A percentile compares a stretch with the other conserved stretches of the same genome.
Evolutionary conservation across 78 protist genomes (phyloP).

Genomic region (Chrysochromulina parva): DNA sequence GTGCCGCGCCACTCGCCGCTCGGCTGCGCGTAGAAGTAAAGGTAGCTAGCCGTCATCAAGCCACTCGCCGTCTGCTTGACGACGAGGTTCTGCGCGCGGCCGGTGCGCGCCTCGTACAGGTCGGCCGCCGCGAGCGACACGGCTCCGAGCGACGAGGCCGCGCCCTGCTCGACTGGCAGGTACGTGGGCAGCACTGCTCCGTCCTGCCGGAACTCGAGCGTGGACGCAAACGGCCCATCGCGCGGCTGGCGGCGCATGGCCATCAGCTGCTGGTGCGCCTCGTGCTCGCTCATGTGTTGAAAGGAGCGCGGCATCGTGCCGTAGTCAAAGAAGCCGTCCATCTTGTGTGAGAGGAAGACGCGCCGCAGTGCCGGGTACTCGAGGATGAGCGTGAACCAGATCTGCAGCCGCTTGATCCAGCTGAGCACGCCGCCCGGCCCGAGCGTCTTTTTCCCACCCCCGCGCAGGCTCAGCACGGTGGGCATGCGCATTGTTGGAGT

Average conservation of each 20-base stretch:
- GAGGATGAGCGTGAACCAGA: neutral
- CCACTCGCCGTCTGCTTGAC: neutral
- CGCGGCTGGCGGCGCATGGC: neutral
- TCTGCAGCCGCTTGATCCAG: no score
- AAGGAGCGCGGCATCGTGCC: neutral
- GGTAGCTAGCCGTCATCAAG: neutral
- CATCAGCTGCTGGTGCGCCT: neutral
- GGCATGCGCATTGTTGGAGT: no score
- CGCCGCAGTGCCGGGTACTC: neutral
- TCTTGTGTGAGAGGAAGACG: neutral
- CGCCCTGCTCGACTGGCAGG: neutral
- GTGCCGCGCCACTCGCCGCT: neutral
- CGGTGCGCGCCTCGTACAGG: neutral
- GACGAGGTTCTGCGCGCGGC: neutral
- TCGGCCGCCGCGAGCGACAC: neutral
- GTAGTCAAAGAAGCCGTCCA: neutral
- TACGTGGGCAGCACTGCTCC: neutral
- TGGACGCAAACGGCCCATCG: neutral
- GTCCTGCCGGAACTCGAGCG: neutral
- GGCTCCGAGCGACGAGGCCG: neutral
- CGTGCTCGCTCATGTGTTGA: neutral
- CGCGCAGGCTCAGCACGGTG: no score
- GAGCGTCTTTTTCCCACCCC: no score
- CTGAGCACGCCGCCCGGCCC: no score
- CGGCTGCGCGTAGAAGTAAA: neutral